These are phyloP conservation scores for Darksidea phi DNA, from an alignment of 495 filamentous ascomycete species.

Conservation along the genomic window DNA sequence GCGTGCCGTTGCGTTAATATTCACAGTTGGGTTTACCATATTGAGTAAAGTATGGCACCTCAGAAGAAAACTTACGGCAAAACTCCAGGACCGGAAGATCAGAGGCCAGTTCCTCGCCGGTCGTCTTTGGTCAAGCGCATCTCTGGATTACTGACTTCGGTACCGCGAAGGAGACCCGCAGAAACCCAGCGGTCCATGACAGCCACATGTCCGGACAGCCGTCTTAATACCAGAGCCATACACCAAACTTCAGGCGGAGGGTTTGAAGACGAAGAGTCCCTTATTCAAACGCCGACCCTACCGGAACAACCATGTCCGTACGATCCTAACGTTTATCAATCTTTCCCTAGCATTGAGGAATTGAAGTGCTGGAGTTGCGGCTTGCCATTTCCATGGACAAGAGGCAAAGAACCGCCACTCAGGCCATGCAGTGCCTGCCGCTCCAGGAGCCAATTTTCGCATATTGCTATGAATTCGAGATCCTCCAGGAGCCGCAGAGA, in stretches of 20 bases:
- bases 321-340: conserved; percentile 11
- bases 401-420: background rate
- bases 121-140: no score
- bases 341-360: conserved; percentile 19
- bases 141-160: no score
- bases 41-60: no score
- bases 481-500: background rate
- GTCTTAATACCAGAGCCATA: background rate
- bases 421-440: background rate
- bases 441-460: background rate
- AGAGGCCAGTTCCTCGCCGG: no score
- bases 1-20: no score
- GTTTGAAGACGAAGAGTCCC: background rate
- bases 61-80: no score
- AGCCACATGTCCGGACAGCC: no score
- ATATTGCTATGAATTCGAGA: background rate
- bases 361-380: background rate
- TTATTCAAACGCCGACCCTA: background rate
- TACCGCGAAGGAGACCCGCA: no score
- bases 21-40: no score
- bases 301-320: conserved; percentile 10
- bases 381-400: background rate
- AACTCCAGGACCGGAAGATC: no score
- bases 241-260: background rate
- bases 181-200: no score